These are phyloP conservation scores for Diospyros kaki DNA, from an alignment of 148 eudicot genomes.

Conservation along the genomic window DNA sequence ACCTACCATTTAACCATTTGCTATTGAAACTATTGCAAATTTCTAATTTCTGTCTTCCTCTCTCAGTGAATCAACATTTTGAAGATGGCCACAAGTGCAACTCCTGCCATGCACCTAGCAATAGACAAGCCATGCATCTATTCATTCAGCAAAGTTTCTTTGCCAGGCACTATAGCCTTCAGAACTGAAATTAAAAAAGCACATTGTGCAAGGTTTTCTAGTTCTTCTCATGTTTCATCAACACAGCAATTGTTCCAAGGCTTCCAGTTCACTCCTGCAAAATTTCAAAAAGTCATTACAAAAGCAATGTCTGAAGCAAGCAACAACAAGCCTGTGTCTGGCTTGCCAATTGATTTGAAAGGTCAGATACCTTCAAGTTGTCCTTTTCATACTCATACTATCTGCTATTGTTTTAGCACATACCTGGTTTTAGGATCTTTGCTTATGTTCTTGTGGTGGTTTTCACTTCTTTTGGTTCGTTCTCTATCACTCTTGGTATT, in stretches of 20 bases:
- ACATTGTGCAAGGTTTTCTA: constrained; percentile 50
- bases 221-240: constrained; percentile 49
- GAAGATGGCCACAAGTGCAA: constrained; percentile 63
- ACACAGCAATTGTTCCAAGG: constrained; percentile 32
- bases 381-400: background rate
- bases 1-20: background rate
- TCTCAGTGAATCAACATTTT: constrained; percentile 8
- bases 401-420: too few relatives aligned
- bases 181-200: constrained; percentile 30
- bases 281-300: constrained; percentile 33
- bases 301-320: constrained; percentile 76
- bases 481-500: background rate
- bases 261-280: constrained; percentile 25
- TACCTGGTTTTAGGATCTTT: background rate
- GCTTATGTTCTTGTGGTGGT: background rate
- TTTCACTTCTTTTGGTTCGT: background rate
- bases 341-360: constrained; percentile 82
- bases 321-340: constrained; percentile 49
- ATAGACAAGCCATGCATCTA: constrained; percentile 36
- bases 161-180: constrained; percentile 40
- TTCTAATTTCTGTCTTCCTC: constrained; percentile 12
- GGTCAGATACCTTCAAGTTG: constrained; percentile 33
- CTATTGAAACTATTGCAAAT: constrained; percentile 18
- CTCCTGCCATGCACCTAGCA: constrained; percentile 49
- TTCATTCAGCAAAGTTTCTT: constrained; percentile 34